Conservation (phyloP, 441 rosid species). For the Jatropha podagrica region DNA sequence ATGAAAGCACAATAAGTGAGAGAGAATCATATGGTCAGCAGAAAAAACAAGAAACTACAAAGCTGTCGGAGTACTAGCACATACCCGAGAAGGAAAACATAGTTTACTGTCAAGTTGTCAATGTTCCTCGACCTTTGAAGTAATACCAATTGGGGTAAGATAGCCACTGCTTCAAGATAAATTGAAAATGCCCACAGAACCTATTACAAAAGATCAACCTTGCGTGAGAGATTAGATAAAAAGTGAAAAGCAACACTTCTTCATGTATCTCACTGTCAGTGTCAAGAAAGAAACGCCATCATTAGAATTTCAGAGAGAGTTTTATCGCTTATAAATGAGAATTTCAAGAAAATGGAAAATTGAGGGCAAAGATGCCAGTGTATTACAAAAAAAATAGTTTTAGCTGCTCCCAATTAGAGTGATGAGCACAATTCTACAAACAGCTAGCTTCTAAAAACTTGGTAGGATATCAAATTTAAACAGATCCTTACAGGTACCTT, state of each 20-base stretch:
- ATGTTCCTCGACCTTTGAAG: constrained; percentile 41
- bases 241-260: background rate
- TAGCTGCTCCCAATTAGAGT: background rate
- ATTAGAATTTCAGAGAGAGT: background rate
- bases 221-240: constrained; percentile 10
- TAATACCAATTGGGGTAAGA: constrained; percentile 39
- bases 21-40: background rate
- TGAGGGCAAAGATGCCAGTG: too few relatives aligned
- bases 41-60: background rate
- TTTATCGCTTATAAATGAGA: background rate
- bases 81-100: constrained; percentile 48
- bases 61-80: constrained; percentile 9
- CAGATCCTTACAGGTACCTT: background rate
- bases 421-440: background rate
- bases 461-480: background rate
- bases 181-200: constrained; percentile 44
- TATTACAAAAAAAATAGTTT: background rate
- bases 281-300: background rate
- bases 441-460: background rate
- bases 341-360: background rate
- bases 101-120: constrained; percentile 41
- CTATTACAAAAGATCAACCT: constrained; percentile 20
- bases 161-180: constrained; percentile 50
- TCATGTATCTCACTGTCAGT: too few relatives aligned
- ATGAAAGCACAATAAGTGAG: background rate